phyloP scores from a whole-genome alignment of 805 yeast species.

The Sugiyamaella floridensis region DNA sequence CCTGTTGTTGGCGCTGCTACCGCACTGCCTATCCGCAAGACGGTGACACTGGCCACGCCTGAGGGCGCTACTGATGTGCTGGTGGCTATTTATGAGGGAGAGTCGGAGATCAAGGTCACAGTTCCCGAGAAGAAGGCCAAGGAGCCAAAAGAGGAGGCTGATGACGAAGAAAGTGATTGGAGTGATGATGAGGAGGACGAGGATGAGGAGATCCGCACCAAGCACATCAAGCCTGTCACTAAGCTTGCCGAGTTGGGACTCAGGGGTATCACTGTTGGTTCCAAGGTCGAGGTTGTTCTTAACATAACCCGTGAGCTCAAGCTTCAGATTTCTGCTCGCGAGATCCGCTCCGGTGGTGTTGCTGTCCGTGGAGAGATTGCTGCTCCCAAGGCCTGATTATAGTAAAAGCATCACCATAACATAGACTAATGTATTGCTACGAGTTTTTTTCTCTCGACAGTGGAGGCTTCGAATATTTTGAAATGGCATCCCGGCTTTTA shows the following conservation, averaged over 20 bases:
- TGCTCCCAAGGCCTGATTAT: background rate
- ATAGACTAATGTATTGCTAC: background rate
- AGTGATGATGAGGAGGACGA: slow-evolving; percentile 66
- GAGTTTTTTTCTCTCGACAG: background rate
- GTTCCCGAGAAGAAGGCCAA: slow-evolving; percentile 58
- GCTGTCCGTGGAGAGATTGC: slow-evolving; percentile 22
- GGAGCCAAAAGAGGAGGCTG: slow-evolving; percentile 44
- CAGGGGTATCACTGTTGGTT: slow-evolving; percentile 57
- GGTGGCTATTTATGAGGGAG: slow-evolving; percentile 77
- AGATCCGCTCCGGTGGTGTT: slow-evolving; percentile 20
- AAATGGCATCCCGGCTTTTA: too few relatives aligned
- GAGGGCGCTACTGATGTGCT: slow-evolving; percentile 52
- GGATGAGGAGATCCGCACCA: slow-evolving; percentile 78
- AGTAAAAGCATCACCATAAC: background rate
- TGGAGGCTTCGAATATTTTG: too few relatives aligned
- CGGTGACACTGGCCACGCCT: slow-evolving; percentile 56
- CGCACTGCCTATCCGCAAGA: slow-evolving; percentile 82
- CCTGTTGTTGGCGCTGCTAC: slow-evolving; percentile 76
- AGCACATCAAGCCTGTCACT: slow-evolving; percentile 63
- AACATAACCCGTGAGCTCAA: slow-evolving; percentile 61
- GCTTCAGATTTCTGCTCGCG: slow-evolving; percentile 52
- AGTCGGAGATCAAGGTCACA: slow-evolving; percentile 74
- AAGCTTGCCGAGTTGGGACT: slow-evolving; percentile 73
- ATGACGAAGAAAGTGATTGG: slow-evolving; percentile 44
- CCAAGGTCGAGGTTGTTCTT: slow-evolving; percentile 56